Percentiles rank a stretch among this genome's conserved stretches.
Conservation (phyloP, 352 stramenopile species). For the Plasmopara halstedii region DNA sequence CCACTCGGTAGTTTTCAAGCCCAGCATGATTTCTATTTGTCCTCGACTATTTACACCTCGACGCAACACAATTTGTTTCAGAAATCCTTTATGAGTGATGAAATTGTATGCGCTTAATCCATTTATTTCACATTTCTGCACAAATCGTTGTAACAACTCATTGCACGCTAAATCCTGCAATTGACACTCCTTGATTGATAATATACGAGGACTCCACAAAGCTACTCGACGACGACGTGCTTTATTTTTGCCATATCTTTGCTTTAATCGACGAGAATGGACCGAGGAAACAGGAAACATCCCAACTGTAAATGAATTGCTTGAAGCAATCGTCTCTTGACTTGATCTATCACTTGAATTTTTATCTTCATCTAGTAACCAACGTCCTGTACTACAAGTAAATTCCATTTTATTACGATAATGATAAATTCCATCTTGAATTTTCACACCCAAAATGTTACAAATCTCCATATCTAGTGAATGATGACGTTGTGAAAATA, state of each 20-base stretch:
- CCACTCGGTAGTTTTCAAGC: slow-evolving; percentile 49
- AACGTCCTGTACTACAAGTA: slow-evolving; percentile 66
- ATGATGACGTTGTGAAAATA: slow-evolving; percentile 23
- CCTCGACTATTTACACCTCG: slow-evolving; percentile 23
- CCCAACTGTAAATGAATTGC: slow-evolving; percentile 51
- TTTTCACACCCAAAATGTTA: slow-evolving; percentile 29
- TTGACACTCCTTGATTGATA: slow-evolving; percentile 54
- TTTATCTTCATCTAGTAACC: slow-evolving; percentile 47
- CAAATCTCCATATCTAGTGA: slow-evolving; percentile 31
- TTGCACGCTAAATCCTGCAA: slow-evolving; percentile 45
- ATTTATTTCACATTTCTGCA: slow-evolving; percentile 12
- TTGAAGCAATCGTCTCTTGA: not conserved
- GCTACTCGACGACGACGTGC: slow-evolving; percentile 14
- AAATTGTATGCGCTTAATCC: slow-evolving; percentile 53
- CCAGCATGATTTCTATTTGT: slow-evolving; percentile 49
- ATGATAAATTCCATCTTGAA: slow-evolving; percentile 16
- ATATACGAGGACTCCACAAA: slow-evolving; percentile 54
- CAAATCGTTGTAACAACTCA: slow-evolving; percentile 29
- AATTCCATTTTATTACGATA: slow-evolving; percentile 86
- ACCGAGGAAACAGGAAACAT: slow-evolving; percentile 56
- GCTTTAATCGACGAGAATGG: slow-evolving; percentile 30
- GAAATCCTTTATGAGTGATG: slow-evolving; percentile 40
- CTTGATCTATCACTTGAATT: not conserved
- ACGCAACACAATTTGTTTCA: slow-evolving; percentile 66
- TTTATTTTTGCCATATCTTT: slow-evolving; percentile 26